These are phyloP conservation scores for Ceriops zippeliana DNA, from an alignment of 345 rosid species.

Conservation along the genomic window DNA sequence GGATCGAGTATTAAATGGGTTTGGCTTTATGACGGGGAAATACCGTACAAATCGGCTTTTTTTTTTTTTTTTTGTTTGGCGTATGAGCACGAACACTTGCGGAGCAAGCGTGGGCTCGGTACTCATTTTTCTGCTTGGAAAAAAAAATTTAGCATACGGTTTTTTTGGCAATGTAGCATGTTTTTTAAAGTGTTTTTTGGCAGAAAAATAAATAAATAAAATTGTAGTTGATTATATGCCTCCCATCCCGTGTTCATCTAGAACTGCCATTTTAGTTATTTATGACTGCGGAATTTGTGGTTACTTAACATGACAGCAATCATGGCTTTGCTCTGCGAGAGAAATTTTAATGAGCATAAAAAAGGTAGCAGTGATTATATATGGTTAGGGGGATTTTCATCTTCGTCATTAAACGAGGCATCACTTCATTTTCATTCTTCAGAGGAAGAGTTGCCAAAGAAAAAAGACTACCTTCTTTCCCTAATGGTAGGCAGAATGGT, in stretches of 20 bases:
- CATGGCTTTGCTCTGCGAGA: constrained; percentile 14
- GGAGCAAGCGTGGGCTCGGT: too few relatives aligned
- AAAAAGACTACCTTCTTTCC: too few relatives aligned
- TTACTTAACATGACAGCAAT: constrained; percentile 10
- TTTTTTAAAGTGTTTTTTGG: too few relatives aligned
- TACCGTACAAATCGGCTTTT: too few relatives aligned
- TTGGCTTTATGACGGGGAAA: too few relatives aligned
- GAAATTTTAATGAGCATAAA: constrained; percentile 11
- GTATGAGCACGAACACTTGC: too few relatives aligned
- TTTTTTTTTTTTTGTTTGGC: too few relatives aligned
- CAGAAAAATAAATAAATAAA: neutral
- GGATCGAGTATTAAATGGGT: too few relatives aligned
- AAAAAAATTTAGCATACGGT: too few relatives aligned
- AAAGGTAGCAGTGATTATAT: constrained; percentile 28
- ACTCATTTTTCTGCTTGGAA: too few relatives aligned
- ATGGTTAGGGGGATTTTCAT: constrained; percentile 22
- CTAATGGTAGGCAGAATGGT: constrained; percentile 24
- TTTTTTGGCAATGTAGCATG: too few relatives aligned
- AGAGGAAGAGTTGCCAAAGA: too few relatives aligned
- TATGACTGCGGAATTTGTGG: constrained; percentile 7
- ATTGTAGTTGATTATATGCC: neutral
- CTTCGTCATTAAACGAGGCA: constrained; percentile 17
- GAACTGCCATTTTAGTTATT: neutral
- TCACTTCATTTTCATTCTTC: neutral
- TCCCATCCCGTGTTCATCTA: neutral